phyloP scores from a whole-genome alignment of 192 early-diverging fungal genomes.

The Coemansia sp. region DNA sequence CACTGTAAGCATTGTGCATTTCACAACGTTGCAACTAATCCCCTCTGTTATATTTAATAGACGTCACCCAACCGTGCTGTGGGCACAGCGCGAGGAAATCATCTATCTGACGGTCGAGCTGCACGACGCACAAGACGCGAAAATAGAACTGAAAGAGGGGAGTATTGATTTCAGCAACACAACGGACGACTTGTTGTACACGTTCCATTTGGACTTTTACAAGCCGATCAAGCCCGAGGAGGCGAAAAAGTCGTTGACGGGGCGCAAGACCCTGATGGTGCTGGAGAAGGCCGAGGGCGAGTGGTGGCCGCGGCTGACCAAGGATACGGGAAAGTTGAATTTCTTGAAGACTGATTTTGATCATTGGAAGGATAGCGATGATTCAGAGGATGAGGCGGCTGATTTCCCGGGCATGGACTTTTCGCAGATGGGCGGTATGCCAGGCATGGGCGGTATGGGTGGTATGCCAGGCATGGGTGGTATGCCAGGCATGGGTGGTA shows the following conservation, averaged over 20 bases:
- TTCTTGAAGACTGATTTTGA: constrained; percentile 91
- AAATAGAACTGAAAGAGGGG: constrained; percentile 22
- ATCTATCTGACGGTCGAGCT: constrained; percentile 84
- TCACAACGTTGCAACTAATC: neutral
- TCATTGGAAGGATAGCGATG: constrained; percentile 91
- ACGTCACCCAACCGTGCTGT: constrained; percentile 71
- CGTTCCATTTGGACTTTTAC: constrained; percentile 72
- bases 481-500: neutral
- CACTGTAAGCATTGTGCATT: neutral
- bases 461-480: constrained; percentile 12
- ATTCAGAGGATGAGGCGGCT: constrained; percentile 74
- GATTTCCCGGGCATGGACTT: constrained; percentile 63
- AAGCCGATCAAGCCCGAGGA: constrained; percentile 70
- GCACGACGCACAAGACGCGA: constrained; percentile 61
- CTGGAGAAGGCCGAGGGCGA: constrained; percentile 72
- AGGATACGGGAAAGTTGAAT: constrained; percentile 62
- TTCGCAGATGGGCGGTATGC: constrained; percentile 60
- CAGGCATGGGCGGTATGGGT: constrained; percentile 33
- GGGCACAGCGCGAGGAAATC: constrained; percentile 84
- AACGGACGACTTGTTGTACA: constrained; percentile 66
- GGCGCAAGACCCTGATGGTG: constrained; percentile 65
- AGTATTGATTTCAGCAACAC: constrained; percentile 64
- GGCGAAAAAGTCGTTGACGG: constrained; percentile 65
- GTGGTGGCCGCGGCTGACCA: constrained; percentile 86
- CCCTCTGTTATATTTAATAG: constrained; percentile 15